Percentiles rank a stretch among this genome's conserved stretches.
Evolutionary conservation across 78 protist species (phyloP).

Genomic region (Dictyostelium purpureum): DNA sequence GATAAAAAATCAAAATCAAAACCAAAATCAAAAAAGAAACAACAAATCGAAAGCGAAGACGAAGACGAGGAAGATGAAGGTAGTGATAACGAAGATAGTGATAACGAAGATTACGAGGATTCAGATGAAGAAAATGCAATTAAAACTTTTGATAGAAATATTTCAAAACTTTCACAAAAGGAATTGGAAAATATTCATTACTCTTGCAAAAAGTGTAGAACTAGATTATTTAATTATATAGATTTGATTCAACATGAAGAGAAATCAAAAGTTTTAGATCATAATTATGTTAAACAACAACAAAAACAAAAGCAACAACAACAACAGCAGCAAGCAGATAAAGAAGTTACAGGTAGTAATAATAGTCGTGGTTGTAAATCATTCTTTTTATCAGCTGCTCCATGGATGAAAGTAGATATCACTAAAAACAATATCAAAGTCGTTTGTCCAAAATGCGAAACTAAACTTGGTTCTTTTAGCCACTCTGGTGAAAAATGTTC

Average conservation of each 20-base stretch:
- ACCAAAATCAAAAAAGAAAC: constrained; percentile 6
- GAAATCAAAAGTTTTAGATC: constrained; percentile 31
- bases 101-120: not conserved
- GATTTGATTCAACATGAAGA: constrained; percentile 41
- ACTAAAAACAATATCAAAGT: not conserved
- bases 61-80: constrained; percentile 11
- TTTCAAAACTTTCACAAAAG: not conserved
- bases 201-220: constrained; percentile 60
- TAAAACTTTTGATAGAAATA: constrained; percentile 4
- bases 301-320: not conserved
- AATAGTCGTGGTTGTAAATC: constrained; percentile 29
- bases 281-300: constrained; percentile 6
- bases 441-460: constrained; percentile 39
- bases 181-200: constrained; percentile 27
- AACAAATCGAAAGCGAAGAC: constrained; percentile 5
- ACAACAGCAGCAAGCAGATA: not conserved
- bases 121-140: not conserved
- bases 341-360: not conserved
- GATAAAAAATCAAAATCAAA: not conserved
- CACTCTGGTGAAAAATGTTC: constrained; percentile 45
- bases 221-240: constrained; percentile 13
- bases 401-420: constrained; percentile 20
- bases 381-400: not conserved
- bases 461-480: constrained; percentile 26
- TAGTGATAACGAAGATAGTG: not conserved